These are phyloP conservation scores for Pezicula rhizophila DNA, from an alignment of 2,329 filamentous ascomycete species.

Conservation along the genomic window DNA sequence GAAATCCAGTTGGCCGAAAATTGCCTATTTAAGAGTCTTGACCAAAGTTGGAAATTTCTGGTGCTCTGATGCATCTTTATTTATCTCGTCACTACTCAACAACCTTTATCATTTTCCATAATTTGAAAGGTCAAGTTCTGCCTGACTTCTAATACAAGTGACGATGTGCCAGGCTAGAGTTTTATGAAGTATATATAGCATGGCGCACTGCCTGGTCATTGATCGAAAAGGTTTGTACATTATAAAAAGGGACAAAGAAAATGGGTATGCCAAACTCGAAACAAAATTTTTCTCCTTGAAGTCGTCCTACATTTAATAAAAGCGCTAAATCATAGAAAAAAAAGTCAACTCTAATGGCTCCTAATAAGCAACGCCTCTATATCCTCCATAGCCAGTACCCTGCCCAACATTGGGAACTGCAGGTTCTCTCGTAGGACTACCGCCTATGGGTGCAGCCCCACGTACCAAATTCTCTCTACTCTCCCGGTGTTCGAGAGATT, in stretches of 20 bases:
- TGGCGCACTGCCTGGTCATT: not conserved
- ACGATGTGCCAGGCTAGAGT: not conserved
- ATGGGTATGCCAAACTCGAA: not conserved
- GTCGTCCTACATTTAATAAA: not conserved
- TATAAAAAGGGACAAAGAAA: slow-evolving; percentile 1
- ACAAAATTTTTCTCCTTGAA: not conserved
- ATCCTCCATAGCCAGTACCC: slow-evolving; percentile 11
- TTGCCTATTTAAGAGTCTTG: too few relatives aligned
- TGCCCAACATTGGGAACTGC: slow-evolving; percentile 12
- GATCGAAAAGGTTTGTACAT: not conserved
- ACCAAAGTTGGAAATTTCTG: too few relatives aligned
- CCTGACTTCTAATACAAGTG: not conserved
- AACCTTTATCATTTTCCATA: too few relatives aligned
- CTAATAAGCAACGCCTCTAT: slow-evolving; percentile 23
- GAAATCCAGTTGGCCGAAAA: too few relatives aligned
- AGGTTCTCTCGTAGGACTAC: slow-evolving; percentile 13
- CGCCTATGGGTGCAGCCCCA: slow-evolving; percentile 20
- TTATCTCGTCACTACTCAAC: too few relatives aligned
- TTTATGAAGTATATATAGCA: not conserved
- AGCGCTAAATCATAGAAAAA: not conserved
- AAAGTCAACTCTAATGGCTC: not conserved
- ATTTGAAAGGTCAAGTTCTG: too few relatives aligned
- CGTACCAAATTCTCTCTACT: slow-evolving; percentile 19
- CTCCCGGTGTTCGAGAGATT: slow-evolving; percentile 5
- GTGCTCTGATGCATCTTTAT: too few relatives aligned